Evolutionary conservation across 768 basidiomycete genomes (phyloP), one percentile per base, ranked within the genome.

Genomic region (Kwoniella shandongensis): DNA sequence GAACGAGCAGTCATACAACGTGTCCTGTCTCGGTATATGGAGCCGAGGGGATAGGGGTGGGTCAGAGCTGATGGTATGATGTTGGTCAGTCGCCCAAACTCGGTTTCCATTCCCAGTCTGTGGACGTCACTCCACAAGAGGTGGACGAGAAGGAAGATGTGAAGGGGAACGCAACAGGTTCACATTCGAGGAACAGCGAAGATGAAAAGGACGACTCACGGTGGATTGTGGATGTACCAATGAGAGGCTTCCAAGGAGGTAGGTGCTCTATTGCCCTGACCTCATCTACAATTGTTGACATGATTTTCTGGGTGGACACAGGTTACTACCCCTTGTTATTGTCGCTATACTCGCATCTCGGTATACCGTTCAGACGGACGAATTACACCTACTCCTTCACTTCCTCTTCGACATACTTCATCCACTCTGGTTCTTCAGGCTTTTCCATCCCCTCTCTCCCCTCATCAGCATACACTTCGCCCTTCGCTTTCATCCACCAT

Each of bases 241-340:
- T 89, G 88, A 78, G 88, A 38, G 85, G 85, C 1, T 89, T 89
- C 69, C 87, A 89, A 80, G 85, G 85, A 78, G 86, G 87, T 85
- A 52, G 48, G 82, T 61, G 27, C 32, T 3, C 20, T n/a, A 6
- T 6, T 32, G 13, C 13, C 32, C 32, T 32, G 6, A 13, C 36
- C 17, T 11, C 44, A 36, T 12, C 13, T 20, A 18, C 3, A 5
- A 32, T 10, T 13, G 29, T 46, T 56, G 45, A 58, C 30, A 35
- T n/a, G n/a, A n/a, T n/a, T n/a, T 11, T 15, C 29, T 42, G 36
- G 4, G 48, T 35, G 23, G 30, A 11, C 15, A 3, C 55, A 87
- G 87, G 88, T 0, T 88, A 88, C 73, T 89, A 89, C 71, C 82
- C 82, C 0, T 81, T 83, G 42, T 79, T 89, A n/a, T 84, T 88